Percentiles rank a stretch among this genome's conserved stretches.
phyloP scores from a whole-genome alignment of 139 green algal genomes.

The Picochlorum sp. region DNA sequence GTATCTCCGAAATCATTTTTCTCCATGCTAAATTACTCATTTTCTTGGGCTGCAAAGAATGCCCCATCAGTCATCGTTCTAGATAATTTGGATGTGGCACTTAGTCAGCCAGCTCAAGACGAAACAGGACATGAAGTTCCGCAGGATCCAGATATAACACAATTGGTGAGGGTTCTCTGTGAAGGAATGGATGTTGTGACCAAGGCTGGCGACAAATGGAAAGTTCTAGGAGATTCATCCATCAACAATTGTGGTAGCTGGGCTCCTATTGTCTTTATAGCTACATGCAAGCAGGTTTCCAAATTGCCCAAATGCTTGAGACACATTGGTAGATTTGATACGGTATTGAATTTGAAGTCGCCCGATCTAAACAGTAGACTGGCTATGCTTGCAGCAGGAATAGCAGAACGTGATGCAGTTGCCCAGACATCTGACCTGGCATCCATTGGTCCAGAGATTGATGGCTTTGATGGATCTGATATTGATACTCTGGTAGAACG shows the following conservation, averaged over 20 bases:
- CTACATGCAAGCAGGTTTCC: conserved; percentile 23
- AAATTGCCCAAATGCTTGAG: conserved; percentile 38
- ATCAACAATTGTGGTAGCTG: neutral
- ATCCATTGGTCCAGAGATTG: conserved; percentile 30
- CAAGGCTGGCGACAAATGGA: conserved; percentile 13
- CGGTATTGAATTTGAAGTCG: conserved; percentile 30
- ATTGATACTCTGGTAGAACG: conserved; percentile 60
- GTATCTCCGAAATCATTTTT: neutral
- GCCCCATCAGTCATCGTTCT: conserved; percentile 68
- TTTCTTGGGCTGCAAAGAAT: conserved; percentile 35
- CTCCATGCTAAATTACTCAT: conserved; percentile 2
- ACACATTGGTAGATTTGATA: conserved; percentile 44
- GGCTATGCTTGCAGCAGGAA: conserved; percentile 35
- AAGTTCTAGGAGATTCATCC: neutral
- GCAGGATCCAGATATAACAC: conserved; percentile 13
- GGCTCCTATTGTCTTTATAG: conserved; percentile 34
- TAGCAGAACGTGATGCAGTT: conserved; percentile 16
- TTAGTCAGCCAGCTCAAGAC: conserved; percentile 14
- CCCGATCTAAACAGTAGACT: conserved; percentile 34
- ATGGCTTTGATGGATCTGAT: conserved; percentile 71
- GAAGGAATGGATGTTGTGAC: conserved; percentile 31
- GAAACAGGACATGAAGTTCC: conserved; percentile 10
- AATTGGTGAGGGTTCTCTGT: conserved; percentile 23
- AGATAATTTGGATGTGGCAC: conserved; percentile 72
- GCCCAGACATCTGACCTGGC: neutral